Conservation (phyloP, 2,329 filamentous ascomycete genomes). For the Teratosphaeria gauchensis region DNA sequence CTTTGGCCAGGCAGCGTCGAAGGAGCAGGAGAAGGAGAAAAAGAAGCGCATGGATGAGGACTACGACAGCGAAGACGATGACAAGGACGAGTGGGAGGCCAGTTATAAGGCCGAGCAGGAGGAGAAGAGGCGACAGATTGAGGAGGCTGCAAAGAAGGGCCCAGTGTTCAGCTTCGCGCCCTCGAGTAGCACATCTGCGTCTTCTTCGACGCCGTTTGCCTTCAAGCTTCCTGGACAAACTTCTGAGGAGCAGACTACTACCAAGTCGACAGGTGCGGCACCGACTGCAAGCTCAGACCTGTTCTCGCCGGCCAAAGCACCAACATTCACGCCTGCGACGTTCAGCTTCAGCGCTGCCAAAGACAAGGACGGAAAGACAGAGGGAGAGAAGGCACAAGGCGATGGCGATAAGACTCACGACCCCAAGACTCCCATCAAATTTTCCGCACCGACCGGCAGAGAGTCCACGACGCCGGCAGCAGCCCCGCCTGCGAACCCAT, state of each 20-base stretch:
- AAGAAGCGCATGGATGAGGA: constrained; percentile 42
- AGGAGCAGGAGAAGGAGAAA: constrained; percentile 34
- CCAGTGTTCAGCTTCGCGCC: constrained; percentile 15
- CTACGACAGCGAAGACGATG: constrained; percentile 44
- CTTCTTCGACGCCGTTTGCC: constrained; percentile 2
- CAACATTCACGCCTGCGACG: not conserved
- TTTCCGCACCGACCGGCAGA: constrained; percentile 20
- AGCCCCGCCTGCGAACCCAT: constrained; percentile 7
- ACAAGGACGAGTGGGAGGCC: constrained; percentile 40
- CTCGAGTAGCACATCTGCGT: constrained; percentile 11
- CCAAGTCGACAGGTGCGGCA: not conserved
- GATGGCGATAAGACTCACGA: constrained; percentile 40
- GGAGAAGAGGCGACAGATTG: constrained; percentile 35
- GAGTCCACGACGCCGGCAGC: constrained; percentile 12
- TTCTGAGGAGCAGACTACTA: not conserved
- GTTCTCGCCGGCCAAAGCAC: constrained; percentile 1
- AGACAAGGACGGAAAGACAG: constrained; percentile 2
- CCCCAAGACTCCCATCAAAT: constrained; percentile 38
- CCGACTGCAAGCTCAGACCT: constrained; percentile 1
- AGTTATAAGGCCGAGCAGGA: constrained; percentile 37
- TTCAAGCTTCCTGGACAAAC: constrained; percentile 3
- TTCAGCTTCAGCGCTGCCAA: constrained; percentile 4
- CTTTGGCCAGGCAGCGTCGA: constrained; percentile 31
- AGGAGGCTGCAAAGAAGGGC: constrained; percentile 26
- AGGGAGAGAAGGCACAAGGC: constrained; percentile 14